phyloP scores from a whole-genome alignment of 371 early-diverging fungal genomes.

The Umbelopsis sp. region DNA sequence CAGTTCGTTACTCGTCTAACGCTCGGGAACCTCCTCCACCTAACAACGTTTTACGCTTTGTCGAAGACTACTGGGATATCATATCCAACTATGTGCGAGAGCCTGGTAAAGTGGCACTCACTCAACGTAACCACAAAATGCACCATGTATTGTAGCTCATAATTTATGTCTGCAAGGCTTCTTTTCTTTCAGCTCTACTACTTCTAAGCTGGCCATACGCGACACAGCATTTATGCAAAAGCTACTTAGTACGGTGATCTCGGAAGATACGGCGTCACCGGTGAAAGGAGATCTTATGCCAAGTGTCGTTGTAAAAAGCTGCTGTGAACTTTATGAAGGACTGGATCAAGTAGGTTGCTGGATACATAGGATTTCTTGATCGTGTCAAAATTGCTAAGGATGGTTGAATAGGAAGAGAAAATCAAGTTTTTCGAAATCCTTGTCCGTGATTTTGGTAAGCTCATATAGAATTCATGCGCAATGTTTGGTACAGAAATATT shows the following conservation, averaged over 20 bases:
- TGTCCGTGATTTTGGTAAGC: conserved; percentile 62
- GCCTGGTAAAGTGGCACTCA: not conserved
- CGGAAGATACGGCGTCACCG: conserved; percentile 27
- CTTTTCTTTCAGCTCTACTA: conserved; percentile 19
- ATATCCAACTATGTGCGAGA: conserved; percentile 15
- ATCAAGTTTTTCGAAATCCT: conserved; percentile 57
- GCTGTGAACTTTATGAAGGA: conserved; percentile 66
- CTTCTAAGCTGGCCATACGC: conserved; percentile 24
- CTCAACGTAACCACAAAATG: not conserved
- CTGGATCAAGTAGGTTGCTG: conserved; percentile 42
- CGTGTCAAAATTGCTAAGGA: not conserved
- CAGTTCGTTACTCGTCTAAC: not conserved
- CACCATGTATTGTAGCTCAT: not conserved
- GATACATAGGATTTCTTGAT: too few relatives aligned
- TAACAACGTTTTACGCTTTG: conserved; percentile 9
- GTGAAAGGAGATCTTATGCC: conserved; percentile 58
- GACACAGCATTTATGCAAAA: conserved; percentile 42
- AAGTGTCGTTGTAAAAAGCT: conserved; percentile 57
- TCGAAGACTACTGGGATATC: conserved; percentile 12
- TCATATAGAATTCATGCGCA: too few relatives aligned
- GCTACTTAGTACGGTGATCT: conserved; percentile 44
- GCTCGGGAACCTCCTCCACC: not conserved
- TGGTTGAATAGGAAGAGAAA: conserved; percentile 41
- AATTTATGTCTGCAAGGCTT: conserved; percentile 10
- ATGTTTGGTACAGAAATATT: too few relatives aligned